Evolutionary conservation across 1,139 yeast species (phyloP), one percentile per base, ranked within the genome.

Genomic region (Zygotorulaspora mrakii): DNA sequence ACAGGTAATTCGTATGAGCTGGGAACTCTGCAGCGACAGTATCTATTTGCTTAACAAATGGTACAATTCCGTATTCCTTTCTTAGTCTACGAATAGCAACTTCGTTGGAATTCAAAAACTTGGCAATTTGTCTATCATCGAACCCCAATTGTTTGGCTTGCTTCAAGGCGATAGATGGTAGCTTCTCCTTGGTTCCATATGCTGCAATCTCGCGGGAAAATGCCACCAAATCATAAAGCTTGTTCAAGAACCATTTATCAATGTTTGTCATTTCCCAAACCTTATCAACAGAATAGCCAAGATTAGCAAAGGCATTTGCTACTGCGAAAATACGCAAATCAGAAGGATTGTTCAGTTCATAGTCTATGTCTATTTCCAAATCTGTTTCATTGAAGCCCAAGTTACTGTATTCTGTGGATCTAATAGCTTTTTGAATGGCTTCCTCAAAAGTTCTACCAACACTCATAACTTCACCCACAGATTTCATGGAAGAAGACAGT

Each of bases 21-120:
- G 98, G 98, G 80, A 91, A 91, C 67, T 91, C 98, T 40, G 98
- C 98, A 42, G 98, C 98, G 55, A 91, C 96, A 25, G 98, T 91
- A 71, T 91, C 98, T 59, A 91, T 91, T 70, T 89, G 96, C 68
- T 91, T 91, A 52, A 89, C 97, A 63, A 85, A 87, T 57, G 98
- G 98, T 50, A 80, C 69, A 50, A 91, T 80, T 46, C 95, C 95
- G 42, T 78, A 79, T 59, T 87, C 95, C 62, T 84, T 81, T 73
- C 98, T 82, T 58, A 84, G 71, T 66, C 94, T 77, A 69, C 98
- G 82, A 53, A 91, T 82, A 40, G 95, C 95, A 48, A 88, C 84
- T 70, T 91, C 98, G 63, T 87, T 89, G 40, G 96, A 85, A 61
- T 81, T 82, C 57, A 86, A 73, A 66, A 86, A 87, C 65, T 80